These are phyloP conservation scores for Passiflora organensis DNA, from an alignment of 345 rosid species.

Conservation along the genomic window DNA sequence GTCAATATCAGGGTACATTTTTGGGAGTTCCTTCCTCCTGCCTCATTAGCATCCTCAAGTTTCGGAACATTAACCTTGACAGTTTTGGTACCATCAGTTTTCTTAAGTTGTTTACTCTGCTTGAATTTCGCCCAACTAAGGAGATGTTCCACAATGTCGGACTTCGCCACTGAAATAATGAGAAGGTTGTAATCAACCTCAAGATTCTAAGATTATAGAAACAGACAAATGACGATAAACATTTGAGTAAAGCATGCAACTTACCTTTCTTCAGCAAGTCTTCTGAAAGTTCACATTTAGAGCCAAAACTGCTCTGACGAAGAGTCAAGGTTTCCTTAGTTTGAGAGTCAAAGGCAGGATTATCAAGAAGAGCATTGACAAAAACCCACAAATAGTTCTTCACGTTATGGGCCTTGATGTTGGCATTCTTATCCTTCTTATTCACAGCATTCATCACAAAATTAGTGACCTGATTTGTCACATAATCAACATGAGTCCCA, in stretches of 20 bases:
- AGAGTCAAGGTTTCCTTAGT: slow-evolving; percentile 97
- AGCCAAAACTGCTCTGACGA: slow-evolving; percentile 91
- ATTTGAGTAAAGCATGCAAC: background rate
- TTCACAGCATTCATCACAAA: slow-evolving; percentile 64
- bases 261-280: slow-evolving; percentile 81
- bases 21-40: slow-evolving; percentile 75
- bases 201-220: background rate
- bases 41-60: slow-evolving; percentile 88
- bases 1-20: slow-evolving; percentile 87
- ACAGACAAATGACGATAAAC: background rate
- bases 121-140: slow-evolving; percentile 92
- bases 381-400: slow-evolving; percentile 94
- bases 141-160: slow-evolving; percentile 69
- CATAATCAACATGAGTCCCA: slow-evolving; percentile 95
- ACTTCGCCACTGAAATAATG: slow-evolving; percentile 59
- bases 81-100: slow-evolving; percentile 79
- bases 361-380: slow-evolving; percentile 93
- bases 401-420: slow-evolving; percentile 72
- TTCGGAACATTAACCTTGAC: slow-evolving; percentile 59
- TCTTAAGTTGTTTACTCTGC: slow-evolving; percentile 81
- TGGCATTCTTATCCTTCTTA: slow-evolving; percentile 82
- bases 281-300: slow-evolving; percentile 84
- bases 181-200: background rate
- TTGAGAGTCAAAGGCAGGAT: slow-evolving; percentile 99
- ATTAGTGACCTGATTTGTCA: slow-evolving; percentile 80